Evolutionary conservation across 495 filamentous ascomycete species (phyloP).

Genomic region (Letharia lupina): DNA sequence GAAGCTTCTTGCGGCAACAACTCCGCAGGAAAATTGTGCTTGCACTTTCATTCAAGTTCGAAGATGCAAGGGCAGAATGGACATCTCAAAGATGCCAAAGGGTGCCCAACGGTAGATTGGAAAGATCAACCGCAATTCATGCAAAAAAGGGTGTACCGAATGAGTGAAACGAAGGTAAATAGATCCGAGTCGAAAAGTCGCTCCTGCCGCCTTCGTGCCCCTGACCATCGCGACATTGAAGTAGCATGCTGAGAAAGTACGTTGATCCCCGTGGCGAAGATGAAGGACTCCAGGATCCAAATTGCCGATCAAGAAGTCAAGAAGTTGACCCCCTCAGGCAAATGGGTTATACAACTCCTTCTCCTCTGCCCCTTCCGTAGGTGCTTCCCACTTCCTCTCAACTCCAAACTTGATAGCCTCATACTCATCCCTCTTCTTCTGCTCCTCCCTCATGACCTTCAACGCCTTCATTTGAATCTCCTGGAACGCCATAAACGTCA

Average conservation of each 20-base stretch:
- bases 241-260: neutral
- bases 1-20: neutral
- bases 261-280: neutral
- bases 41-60: neutral
- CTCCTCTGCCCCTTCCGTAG: conserved; percentile 10
- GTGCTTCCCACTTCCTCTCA: conserved; percentile 20
- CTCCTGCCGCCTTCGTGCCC: neutral
- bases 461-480: conserved; percentile 31
- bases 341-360: conserved; percentile 23
- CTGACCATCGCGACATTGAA: neutral
- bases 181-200: neutral
- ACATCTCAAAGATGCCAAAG: neutral
- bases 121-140: neutral
- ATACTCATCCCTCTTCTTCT: conserved; percentile 24
- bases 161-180: neutral
- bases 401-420: conserved; percentile 26
- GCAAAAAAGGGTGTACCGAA: neutral
- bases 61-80: neutral
- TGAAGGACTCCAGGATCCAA: neutral
- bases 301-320: neutral
- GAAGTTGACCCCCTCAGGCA: neutral
- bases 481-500: conserved; percentile 35
- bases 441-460: conserved; percentile 30
- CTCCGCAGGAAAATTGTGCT: neutral
- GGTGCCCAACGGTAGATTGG: neutral